Base-by-base conservation (phyloP, 2,329 filamentous ascomycete genomes). In the Colletotrichum paranaense region DNA sequence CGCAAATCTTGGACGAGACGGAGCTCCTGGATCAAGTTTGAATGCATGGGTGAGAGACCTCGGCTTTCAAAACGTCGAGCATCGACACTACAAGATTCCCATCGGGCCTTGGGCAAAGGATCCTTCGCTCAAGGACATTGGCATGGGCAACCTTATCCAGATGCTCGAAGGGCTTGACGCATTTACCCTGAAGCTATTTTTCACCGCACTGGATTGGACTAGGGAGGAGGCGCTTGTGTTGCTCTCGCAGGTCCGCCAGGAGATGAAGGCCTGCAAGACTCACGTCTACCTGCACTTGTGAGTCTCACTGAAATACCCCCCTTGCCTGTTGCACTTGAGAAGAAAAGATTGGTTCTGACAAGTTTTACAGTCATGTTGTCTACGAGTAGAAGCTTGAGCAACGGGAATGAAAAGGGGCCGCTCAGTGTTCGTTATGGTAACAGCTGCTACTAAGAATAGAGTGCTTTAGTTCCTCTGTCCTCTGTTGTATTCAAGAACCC, bases 41-140 rank as follows among this genome's bases (percentile, higher is more conserved):
- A 77, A 82, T 72, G 67, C 52, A 1, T 82, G 80, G 81, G 78
- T 83, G 75, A 75, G 76, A 2, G 63, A 66, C 1, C 80, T 82
- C 2, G 84, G 84, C 1, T 85, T 85, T 58, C 57, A 75, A 6
- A 81, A 82, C 57, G 75, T 84, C 19, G 76, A 76, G 0, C 78
- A 82, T 46, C 76, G 75, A 3, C 42, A 76, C 7, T 80, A 78
- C 72, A 81, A 80, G 68, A 72, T 80, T 52, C 82, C 82, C 0
- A 78, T 81, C 11, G 82, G 81, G 0, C 76, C 80, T 0, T 86
- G 84, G 84, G 75, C 83, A 4, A 82, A 81, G 67, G 80, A 82
- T 42, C 72, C 72, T 0, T 67, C 66, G 1, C 74, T 76, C 38
- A 78, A 82, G 60, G 79, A 83, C 42, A 76, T 84, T 3, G 82